A percentile compares a stretch with the other conserved stretches of the same genome.
Conservation (phyloP, 1,284 basidiomycete genomes). For the Rhodotorula sp. region DNA sequence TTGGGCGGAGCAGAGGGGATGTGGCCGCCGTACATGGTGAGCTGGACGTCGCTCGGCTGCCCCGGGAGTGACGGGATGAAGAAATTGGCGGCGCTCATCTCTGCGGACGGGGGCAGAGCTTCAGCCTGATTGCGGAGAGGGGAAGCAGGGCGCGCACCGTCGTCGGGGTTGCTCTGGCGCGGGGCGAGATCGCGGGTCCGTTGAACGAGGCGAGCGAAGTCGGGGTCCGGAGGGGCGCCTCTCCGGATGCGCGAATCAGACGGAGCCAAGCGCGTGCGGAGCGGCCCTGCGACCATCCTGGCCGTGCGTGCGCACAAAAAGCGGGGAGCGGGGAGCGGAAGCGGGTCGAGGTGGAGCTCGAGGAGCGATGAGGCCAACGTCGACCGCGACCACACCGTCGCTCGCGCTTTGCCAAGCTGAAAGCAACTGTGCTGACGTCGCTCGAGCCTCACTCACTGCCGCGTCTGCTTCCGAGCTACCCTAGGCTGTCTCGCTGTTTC, state of each 20-base stretch:
- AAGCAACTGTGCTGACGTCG: too few species aligned
- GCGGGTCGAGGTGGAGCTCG: background rate
- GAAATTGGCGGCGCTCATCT: slow-evolving; percentile 43
- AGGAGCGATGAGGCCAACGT: too few species aligned
- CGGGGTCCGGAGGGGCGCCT: background rate
- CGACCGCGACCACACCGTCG: too few species aligned
- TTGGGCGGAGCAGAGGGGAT: slow-evolving; percentile 43
- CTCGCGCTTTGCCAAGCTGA: too few species aligned
- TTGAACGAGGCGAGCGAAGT: background rate
- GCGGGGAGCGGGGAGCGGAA: too few species aligned
- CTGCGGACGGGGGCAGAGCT: slow-evolving; percentile 4
- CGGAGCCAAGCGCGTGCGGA: background rate
- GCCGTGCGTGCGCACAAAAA: too few species aligned
- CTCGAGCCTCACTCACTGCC: too few species aligned
- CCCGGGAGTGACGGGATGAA: slow-evolving; percentile 46
- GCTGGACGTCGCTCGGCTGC: slow-evolving; percentile 39
- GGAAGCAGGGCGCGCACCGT: background rate
- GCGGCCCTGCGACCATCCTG: slow-evolving; percentile 10
- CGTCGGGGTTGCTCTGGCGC: slow-evolving; percentile 9
- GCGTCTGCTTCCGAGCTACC: too few species aligned
- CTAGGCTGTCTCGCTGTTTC: too few species aligned
- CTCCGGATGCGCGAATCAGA: background rate
- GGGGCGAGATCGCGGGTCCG: background rate
- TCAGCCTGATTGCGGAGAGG: background rate
- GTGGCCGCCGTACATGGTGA: slow-evolving; percentile 49